These are phyloP conservation scores for Cystobasidium pallidum DNA, from an alignment of 1,284 basidiomycete species.

Conservation along the genomic window DNA sequence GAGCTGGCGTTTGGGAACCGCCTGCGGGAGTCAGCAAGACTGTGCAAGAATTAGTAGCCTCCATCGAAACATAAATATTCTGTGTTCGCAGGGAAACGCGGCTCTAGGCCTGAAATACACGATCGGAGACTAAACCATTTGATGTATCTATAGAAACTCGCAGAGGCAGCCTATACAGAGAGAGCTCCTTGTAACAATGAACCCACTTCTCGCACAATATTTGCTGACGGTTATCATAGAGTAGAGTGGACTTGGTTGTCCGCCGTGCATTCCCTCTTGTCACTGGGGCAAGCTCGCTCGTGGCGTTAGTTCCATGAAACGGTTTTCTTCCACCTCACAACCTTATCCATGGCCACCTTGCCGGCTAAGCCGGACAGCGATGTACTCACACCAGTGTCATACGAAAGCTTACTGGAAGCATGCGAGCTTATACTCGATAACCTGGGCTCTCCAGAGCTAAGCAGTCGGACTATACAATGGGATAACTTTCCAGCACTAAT, in stretches of 20 bases:
- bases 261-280: no score
- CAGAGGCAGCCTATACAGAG: no score
- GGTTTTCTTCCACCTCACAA: background rate
- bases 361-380: background rate
- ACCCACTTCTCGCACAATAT: no score
- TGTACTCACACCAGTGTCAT: background rate
- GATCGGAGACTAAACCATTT: no score
- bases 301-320: background rate
- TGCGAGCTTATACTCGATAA: slow-evolving; percentile 14
- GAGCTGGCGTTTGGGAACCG: slow-evolving; percentile 17
- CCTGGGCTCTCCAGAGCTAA: slow-evolving; percentile 12
- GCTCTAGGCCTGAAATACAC: no score
- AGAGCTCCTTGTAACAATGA: no score
- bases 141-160: slow-evolving; percentile 14
- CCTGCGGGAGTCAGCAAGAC: slow-evolving; percentile 16
- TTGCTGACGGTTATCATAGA: no score
- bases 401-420: slow-evolving; percentile 11
- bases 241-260: no score
- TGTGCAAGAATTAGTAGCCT: background rate
- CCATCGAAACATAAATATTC: background rate
- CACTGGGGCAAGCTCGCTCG: background rate
- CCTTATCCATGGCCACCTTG: background rate
- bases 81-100: no score
- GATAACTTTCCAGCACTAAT: slow-evolving; percentile 16
- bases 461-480: slow-evolving; percentile 11